Percentiles rank a stretch among this genome's conserved stretches.
Conservation (phyloP, 495 filamentous ascomycete species). For the Chaetomium cochliodes region DNA sequence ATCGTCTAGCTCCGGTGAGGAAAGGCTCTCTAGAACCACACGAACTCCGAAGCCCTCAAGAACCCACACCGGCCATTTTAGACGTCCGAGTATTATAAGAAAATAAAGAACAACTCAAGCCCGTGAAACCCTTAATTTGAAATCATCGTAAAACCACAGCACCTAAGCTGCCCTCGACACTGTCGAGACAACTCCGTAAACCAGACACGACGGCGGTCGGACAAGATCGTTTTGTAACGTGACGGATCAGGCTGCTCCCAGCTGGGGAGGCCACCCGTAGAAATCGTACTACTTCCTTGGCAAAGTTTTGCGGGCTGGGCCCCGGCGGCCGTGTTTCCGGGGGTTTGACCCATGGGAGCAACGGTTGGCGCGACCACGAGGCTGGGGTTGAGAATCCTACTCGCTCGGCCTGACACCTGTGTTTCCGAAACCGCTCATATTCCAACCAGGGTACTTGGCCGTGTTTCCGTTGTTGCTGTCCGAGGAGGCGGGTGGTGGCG, state of each 20-base stretch:
- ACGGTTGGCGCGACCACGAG: background rate
- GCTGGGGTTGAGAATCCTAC: slow-evolving; percentile 13
- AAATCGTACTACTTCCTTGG: background rate
- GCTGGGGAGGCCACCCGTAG: background rate
- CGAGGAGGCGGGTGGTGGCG: slow-evolving; percentile 27
- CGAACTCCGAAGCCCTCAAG: slow-evolving; percentile 2
- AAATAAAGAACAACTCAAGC: background rate
- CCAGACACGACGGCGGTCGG: background rate
- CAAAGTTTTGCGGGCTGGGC: background rate
- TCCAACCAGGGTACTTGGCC: slow-evolving; percentile 38
- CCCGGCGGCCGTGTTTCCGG: background rate
- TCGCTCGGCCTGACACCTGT: slow-evolving; percentile 35
- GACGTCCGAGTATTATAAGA: background rate
- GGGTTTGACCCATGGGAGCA: background rate
- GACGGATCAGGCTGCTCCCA: background rate
- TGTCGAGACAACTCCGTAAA: slow-evolving; percentile 5
- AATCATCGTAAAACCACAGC: background rate
- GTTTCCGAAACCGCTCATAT: slow-evolving; percentile 38
- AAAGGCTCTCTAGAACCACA: background rate
- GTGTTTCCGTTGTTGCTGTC: slow-evolving; percentile 14
- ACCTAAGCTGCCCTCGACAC: slow-evolving; percentile 6
- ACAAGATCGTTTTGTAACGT: background rate
- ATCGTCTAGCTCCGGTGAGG: background rate
- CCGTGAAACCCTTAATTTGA: background rate
- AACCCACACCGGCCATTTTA: background rate